phyloP scores from a whole-genome alignment of 2,329 filamentous ascomycete genomes.

The Penicillium sclerotiorum region DNA sequence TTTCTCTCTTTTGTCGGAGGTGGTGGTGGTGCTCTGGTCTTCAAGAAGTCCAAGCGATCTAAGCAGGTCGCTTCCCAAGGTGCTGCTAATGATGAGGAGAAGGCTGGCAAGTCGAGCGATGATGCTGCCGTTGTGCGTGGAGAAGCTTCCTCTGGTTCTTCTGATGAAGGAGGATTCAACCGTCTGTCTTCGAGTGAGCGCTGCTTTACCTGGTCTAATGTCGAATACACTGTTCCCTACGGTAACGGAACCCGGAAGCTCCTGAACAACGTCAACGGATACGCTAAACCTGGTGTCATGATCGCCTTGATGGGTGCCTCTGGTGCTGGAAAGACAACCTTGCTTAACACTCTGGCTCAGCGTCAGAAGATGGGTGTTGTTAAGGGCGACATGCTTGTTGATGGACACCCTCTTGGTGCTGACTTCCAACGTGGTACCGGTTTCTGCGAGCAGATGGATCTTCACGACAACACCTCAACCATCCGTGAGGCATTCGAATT shows the following conservation, averaged over 20 bases:
- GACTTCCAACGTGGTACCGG: constrained; percentile 71
- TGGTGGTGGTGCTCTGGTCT: constrained; percentile 70
- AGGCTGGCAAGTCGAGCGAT: constrained; percentile 39
- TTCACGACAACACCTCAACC: constrained; percentile 69
- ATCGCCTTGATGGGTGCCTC: constrained; percentile 80
- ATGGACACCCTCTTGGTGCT: constrained; percentile 62
- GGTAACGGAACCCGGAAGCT: constrained; percentile 63
- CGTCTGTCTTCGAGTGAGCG: constrained; percentile 60
- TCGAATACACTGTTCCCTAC: constrained; percentile 73
- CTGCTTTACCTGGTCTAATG: constrained; percentile 71
- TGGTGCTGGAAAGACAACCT: constrained; percentile 80
- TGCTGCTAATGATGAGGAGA: constrained; percentile 61
- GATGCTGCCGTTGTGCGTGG: constrained; percentile 33
- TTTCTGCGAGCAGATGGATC: constrained; percentile 72
- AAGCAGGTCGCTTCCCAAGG: constrained; percentile 55
- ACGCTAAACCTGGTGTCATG: constrained; percentile 77
- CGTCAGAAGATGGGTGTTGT: constrained; percentile 68
- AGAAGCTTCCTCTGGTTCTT: constrained; percentile 27
- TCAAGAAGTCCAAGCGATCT: constrained; percentile 68
- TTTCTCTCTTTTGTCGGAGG: constrained; percentile 62
- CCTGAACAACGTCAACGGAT: constrained; percentile 72
- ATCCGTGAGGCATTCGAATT: constrained; percentile 71
- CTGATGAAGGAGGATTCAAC: constrained; percentile 38
- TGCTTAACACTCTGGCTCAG: constrained; percentile 76
- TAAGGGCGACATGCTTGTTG: constrained; percentile 71